Evolutionary conservation across 768 basidiomycete genomes (phyloP).

Genomic region (Clavaria fumosa): DNA sequence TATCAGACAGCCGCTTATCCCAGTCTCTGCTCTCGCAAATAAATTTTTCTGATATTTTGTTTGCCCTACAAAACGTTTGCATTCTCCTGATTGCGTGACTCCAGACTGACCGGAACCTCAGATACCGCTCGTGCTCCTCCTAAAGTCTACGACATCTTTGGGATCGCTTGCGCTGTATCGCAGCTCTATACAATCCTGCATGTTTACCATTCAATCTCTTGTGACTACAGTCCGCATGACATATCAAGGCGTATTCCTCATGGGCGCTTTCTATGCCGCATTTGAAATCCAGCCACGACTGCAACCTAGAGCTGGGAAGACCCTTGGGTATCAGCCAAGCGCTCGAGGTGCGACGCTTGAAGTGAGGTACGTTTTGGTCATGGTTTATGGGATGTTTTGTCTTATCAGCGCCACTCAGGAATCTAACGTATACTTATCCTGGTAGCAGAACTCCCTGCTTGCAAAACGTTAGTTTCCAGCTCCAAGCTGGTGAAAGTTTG

Average conservation of each 20-base stretch:
- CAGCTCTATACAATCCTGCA: conserved; percentile 55
- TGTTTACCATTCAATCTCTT: conserved; percentile 49
- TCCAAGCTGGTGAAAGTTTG: conserved; percentile 63
- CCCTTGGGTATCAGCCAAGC: conserved; percentile 30
- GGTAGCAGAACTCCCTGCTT: conserved; percentile 54
- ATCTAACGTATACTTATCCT: conserved; percentile 67
- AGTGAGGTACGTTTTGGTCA: conserved; percentile 34
- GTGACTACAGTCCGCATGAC: conserved; percentile 51
- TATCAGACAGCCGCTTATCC: conserved; percentile 19
- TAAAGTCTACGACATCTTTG: conserved; percentile 59
- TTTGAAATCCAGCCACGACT: conserved; percentile 54
- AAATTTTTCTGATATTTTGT: conserved; percentile 48
- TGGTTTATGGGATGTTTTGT: conserved; percentile 7
- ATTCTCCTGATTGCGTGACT: conserved; percentile 11
- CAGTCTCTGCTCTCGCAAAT: conserved; percentile 35
- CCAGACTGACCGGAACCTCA: conserved; percentile 18
- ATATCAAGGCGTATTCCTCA: conserved; percentile 76
- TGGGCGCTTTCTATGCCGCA: conserved; percentile 75
- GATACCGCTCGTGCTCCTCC: conserved; percentile 61
- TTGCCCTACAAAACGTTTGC: conserved; percentile 56
- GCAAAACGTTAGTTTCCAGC: conserved; percentile 48
- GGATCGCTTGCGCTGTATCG: conserved; percentile 77
- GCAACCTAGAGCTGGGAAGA: conserved; percentile 41
- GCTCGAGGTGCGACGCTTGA: conserved; percentile 53
- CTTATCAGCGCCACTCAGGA: conserved; percentile 23